Conservation (phyloP, 2,329 filamentous ascomycete genomes). For the Mycogone perniciosa region DNA sequence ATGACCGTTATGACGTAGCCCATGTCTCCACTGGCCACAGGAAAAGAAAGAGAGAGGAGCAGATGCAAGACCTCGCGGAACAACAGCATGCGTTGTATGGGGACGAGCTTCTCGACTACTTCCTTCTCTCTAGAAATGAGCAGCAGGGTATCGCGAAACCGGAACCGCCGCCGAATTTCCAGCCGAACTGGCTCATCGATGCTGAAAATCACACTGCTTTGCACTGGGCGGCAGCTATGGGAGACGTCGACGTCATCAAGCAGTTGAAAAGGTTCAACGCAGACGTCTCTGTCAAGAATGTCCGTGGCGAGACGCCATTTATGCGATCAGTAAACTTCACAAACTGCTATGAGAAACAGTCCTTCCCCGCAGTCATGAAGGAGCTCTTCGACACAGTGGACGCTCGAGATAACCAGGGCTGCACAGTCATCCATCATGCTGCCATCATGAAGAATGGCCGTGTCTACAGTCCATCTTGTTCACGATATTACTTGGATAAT, state of each 20-base stretch:
- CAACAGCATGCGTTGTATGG: constrained; percentile 87
- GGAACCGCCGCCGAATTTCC: constrained; percentile 76
- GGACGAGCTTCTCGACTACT: constrained; percentile 92
- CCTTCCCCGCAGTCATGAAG: constrained; percentile 77
- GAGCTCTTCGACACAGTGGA: constrained; percentile 78
- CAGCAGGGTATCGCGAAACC: constrained; percentile 60
- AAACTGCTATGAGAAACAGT: constrained; percentile 91
- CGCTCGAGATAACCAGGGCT: constrained; percentile 70
- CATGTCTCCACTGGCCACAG: constrained; percentile 54
- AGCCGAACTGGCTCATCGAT: constrained; percentile 89
- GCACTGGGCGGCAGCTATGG: constrained; percentile 98
- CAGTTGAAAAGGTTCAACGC: constrained; percentile 79
- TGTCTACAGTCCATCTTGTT: constrained; percentile 76
- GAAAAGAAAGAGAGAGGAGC: constrained; percentile 72
- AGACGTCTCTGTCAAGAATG: constrained; percentile 62
- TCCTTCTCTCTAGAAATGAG: constrained; percentile 78
- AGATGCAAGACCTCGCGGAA: constrained; percentile 58
- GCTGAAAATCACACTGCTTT: constrained; percentile 87
- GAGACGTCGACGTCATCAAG: constrained; percentile 84
- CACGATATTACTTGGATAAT: constrained; percentile 87
- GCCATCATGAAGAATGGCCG: constrained; percentile 80
- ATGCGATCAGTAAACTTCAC: constrained; percentile 95
- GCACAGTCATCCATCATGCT: constrained; percentile 91
- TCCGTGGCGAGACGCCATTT: constrained; percentile 78
- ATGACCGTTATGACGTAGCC: constrained; percentile 66